phyloP scores from a whole-genome alignment of 305 asterid species.

The Petunia hybrid region DNA sequence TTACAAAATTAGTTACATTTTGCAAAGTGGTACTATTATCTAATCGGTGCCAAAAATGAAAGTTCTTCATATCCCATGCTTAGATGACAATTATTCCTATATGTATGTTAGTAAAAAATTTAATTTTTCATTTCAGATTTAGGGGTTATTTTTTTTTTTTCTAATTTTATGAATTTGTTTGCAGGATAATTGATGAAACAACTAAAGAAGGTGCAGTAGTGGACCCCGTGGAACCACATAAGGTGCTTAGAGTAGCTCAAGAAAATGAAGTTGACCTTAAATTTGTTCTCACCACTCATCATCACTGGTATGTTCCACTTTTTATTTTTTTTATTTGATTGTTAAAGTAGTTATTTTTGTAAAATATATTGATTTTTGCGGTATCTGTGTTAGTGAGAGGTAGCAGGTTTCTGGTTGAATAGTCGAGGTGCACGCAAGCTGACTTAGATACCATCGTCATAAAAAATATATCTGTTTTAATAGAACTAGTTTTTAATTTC shows the following conservation, averaged over 20 bases:
- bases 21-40: neutral
- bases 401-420: no score
- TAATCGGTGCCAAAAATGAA: conserved; percentile 53
- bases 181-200: conserved; percentile 75
- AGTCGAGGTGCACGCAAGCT: no score
- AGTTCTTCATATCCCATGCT: conserved; percentile 78
- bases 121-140: conserved; percentile 11
- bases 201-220: conserved; percentile 87
- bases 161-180: neutral
- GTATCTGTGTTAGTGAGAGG: neutral
- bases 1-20: neutral
- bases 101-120: conserved; percentile 45
- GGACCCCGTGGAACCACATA: conserved; percentile 91
- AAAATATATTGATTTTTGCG: neutral
- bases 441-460: no score
- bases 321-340: neutral
- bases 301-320: conserved; percentile 66
- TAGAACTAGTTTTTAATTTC: neutral
- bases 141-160: neutral
- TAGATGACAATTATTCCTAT: conserved; percentile 83
- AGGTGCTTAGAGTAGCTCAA: conserved; percentile 67
- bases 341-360: neutral
- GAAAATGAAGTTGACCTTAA: conserved; percentile 75
- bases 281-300: conserved; percentile 90
- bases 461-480: neutral